Base-by-base conservation (phyloP, 2,329 filamentous ascomycete genomes). In the Neodidymelliopsis sp. region DNA sequence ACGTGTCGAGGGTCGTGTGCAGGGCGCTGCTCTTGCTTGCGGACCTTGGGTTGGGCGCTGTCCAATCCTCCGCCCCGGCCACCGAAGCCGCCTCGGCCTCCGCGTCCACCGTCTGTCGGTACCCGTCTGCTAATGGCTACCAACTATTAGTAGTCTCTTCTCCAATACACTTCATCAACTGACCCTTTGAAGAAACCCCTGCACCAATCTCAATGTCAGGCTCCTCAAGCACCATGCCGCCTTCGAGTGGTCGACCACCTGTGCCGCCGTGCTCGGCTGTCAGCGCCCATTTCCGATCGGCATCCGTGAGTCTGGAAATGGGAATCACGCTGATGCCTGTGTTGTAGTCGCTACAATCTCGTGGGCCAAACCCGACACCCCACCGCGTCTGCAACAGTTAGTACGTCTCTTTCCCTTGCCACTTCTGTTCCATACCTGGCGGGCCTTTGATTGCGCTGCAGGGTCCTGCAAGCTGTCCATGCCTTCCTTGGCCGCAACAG, bases 171-270 rank as follows among this genome's bases (percentile, higher is more conserved):
- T n/a, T n/a, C n/a, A n/a, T 6, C 3, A 9, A 16, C 23, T 48
- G 71, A 80, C 80, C 91, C 79, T 99, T 99, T 31, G 91, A 97
- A 13, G 92, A 97, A 11, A 99, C 95, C 46, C 94, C 94, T 13
- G 93, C 92, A 42, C 94, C 94, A 49, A 99, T 99, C 74, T 99
- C 94, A 63, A 99, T 99, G 69, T 99, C 94, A 3, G 94, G 94
- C 75, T 99, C 94, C 71, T 99, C 94, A 19, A 99, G 89, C 6
- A 92, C 88, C 76, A 99, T 84, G 30, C 92, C 91, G 11, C 84
- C 79, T 67, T 91, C 87, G 53, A 99, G 90, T 2, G 85, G 77
- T 47, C 84, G 83, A 45, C 93, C 94, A 47, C 93, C 94, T 54
- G 90, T 96, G 44, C 94, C 94, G 59, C 94, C 94, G 69, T 88